Evolutionary conservation across 495 filamentous ascomycete genomes (phyloP), one percentile per base, ranked within the genome.

Genomic region (Aspergillus bertholletiae): DNA sequence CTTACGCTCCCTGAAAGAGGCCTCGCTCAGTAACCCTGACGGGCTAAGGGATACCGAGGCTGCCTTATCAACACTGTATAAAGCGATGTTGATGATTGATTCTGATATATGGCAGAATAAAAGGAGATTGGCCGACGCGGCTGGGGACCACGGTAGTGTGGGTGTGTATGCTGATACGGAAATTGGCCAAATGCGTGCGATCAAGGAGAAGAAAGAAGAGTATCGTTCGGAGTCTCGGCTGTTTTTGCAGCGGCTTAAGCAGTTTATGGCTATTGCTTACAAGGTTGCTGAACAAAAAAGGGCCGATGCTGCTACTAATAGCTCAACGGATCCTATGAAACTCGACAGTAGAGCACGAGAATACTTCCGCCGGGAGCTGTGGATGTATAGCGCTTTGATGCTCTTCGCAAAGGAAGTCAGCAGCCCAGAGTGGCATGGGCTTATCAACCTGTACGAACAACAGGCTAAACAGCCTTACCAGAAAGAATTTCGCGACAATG

Each of bases 71-170:
- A 86, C 84, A 11, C 72, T 97, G 12, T 97, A 91, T 67, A 93
- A 90, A 62, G 93, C 93, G n/a, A 91, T 97, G 87, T 74, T 87
- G 54, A 96, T 89, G 54, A 96, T 97, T 50, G 92, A 97, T 66
- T 89, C 92, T 0, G 81, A 85, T 20, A 80, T 90, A 47, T 80
- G 84, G 37, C 76, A 77, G 44, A 78, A 77, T 51, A 74, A 76
- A 54, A 76, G 58, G 55, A 66, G 74, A 21, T 64, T 67, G 22
- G 70, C 68, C 9, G 77, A 81, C 63, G 70, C 73, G 34, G 75
- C 78, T 27, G 72, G 71, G 6, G 69, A 79, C 27, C 78, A 81
- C 49, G 71, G 73, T 28, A 83, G 79, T 57, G 74, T 80, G 20
- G 79, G 83, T 35, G 81, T 83, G 17, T 84, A 88, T 54, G 83